Base-by-base conservation (phyloP, 768 basidiomycete species). In the Russula earlei region DNA sequence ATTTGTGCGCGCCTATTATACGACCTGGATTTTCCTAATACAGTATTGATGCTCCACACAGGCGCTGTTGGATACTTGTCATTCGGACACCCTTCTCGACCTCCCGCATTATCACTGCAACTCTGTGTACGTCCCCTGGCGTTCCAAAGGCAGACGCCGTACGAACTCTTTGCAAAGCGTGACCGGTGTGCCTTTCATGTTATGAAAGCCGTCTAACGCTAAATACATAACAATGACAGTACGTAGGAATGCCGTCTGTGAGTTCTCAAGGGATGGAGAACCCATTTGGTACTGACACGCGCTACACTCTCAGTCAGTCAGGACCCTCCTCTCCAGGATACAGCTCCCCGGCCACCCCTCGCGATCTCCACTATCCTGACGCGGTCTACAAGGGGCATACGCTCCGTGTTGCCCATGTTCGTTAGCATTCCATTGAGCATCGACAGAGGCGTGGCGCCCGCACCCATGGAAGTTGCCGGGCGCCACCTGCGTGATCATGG, bases 51-150 rank as follows among this genome's bases (percentile, higher is more conserved):
- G 14, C 29, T 5, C 40, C 14, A 27, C 41, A 12, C 34, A 62
- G 62, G 61, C 62, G 1, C 20, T 66, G n/a, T 52, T 66, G 24
- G 65, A 66, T 31, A 52, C 59, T 0, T 65, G 64, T 19, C 62
- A 65, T 27, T 65, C 64, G 0, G 65, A 60, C 1, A 65, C 65
- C 1, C 40, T 65, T 17, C 48, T 65, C 0, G 62, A 66, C 24
- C 54, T 66, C 7, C 60, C 58, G 0, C 65, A 65, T 37, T 63
- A 62, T 40, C 25, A 56, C 7, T 65, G 65, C 49, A 62, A 66
- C 33, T 54, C 60, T 2, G 49, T 63, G 5, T 63, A 58, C 59
- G 56, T 52, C 24, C 65, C 63, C 3, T 62, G 62, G 63, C 34
- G 36, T 19, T 59, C 58, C 17, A 59, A 56, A 27, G 62, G 64